Evolutionary conservation across 306 rosid species (phyloP).

Genomic region (Purshia tridentata): DNA sequence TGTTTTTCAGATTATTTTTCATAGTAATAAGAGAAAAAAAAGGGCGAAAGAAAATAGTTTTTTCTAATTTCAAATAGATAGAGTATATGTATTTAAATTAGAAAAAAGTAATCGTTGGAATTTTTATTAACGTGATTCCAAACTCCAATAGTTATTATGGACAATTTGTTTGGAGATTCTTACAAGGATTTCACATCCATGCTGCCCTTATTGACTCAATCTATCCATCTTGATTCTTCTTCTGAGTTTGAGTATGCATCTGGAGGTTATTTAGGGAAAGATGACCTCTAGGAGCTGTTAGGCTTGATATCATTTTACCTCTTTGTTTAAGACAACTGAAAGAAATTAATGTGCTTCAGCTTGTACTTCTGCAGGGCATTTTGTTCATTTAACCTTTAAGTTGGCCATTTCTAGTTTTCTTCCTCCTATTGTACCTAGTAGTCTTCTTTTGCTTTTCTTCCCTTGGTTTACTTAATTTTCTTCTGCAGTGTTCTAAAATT

Average conservation of each 20-base stretch:
- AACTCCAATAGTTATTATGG: background rate
- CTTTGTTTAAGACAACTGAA: background rate
- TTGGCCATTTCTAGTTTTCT: too few species aligned
- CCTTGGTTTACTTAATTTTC: background rate
- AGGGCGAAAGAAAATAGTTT: too few species aligned
- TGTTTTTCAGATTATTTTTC: slow-evolving; percentile 2
- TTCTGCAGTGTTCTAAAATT: background rate
- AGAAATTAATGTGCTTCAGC: background rate
- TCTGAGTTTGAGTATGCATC: background rate
- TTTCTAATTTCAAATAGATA: too few species aligned
- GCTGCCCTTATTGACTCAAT: background rate
- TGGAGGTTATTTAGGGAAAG: background rate
- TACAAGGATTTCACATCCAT: background rate
- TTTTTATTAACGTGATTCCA: background rate
- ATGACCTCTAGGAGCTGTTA: background rate
- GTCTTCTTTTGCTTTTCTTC: background rate
- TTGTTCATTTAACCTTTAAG: background rate
- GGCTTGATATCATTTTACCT: background rate
- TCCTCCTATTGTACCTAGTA: background rate
- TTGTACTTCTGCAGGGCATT: background rate
- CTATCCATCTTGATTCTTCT: background rate
- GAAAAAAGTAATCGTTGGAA: background rate
- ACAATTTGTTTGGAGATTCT: background rate
- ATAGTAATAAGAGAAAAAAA: slow-evolving; percentile 2
- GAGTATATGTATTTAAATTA: background rate